Evolutionary conservation across 768 basidiomycete species (phyloP).

Genomic region (Podaxis carcinomalis): DNA sequence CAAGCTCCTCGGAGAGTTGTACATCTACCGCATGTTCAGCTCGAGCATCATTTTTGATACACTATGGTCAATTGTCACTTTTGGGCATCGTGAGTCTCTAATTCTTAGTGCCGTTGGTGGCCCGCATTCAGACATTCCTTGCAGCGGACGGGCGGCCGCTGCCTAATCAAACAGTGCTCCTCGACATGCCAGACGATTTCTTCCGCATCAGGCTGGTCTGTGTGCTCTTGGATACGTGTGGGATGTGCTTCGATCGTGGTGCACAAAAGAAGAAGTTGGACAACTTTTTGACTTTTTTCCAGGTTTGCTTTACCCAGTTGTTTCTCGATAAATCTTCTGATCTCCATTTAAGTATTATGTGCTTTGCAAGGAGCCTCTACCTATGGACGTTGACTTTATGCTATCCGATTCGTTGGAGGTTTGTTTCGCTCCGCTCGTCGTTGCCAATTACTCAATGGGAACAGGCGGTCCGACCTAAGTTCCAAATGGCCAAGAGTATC

Average conservation of each 20-base stretch:
- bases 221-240: conserved; percentile 90
- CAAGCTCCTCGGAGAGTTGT: conserved; percentile 95
- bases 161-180: conserved; percentile 64
- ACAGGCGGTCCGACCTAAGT: conserved; percentile 84
- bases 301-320: conserved; percentile 43
- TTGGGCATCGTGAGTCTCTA: conserved; percentile 84
- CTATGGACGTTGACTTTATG: conserved; percentile 99
- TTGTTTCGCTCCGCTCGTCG: conserved; percentile 12
- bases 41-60: conserved; percentile 91
- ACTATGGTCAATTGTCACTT: conserved; percentile 91
- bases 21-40: conserved; percentile 90
- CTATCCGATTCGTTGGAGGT: conserved; percentile 91
- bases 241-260: conserved; percentile 96
- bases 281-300: conserved; percentile 89
- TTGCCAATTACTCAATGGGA: background rate
- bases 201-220: conserved; percentile 93
- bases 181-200: conserved; percentile 95
- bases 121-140: background rate
- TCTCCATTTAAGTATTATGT: conserved; percentile 61
- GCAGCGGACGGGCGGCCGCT: conserved; percentile 86
- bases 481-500: conserved; percentile 63
- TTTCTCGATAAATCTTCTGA: background rate
- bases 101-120: background rate
- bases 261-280: conserved; percentile 91
- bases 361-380: conserved; percentile 82